phyloP scores from a whole-genome alignment of 1,284 basidiomycete species.

The Ganoderma sinense region DNA sequence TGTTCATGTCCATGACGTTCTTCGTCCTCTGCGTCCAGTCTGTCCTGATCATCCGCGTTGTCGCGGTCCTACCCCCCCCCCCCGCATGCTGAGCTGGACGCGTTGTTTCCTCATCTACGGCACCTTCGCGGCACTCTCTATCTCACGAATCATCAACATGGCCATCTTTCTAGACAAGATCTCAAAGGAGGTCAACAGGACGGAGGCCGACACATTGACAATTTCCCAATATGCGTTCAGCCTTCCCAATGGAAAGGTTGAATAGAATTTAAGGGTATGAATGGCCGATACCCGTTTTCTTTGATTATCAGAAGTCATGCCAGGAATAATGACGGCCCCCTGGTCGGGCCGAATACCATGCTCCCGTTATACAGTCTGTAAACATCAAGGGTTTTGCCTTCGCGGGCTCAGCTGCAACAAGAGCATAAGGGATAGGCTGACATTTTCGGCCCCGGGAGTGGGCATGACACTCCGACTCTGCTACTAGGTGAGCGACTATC shows the following conservation, averaged over 20 bases:
- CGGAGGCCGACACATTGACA: not conserved
- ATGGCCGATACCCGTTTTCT: too few relatives aligned
- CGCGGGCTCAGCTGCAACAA: too few relatives aligned
- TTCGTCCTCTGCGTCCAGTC: conserved; percentile 27
- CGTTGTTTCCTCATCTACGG: not conserved
- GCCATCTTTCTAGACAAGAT: not conserved
- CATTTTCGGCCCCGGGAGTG: too few relatives aligned
- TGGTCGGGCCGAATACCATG: too few relatives aligned
- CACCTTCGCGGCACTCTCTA: not conserved
- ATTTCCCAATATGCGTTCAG: not conserved
- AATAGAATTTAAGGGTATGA: too few relatives aligned
- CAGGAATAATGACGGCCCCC: too few relatives aligned
- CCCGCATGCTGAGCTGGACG: conserved; percentile 8
- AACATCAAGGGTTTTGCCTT: too few relatives aligned
- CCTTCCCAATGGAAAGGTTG: conserved; percentile 23
- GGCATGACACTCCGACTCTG: too few relatives aligned
- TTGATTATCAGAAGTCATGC: too few relatives aligned
- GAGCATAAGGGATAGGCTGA: too few relatives aligned
- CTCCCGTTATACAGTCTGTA: too few relatives aligned
- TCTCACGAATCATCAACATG: not conserved
- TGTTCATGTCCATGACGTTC: conserved; percentile 11
- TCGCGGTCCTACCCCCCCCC: conserved; percentile 33
- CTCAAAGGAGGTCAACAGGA: not conserved
- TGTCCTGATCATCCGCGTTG: conserved; percentile 35
- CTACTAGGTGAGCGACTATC: too few relatives aligned